Evolutionary conservation across 495 filamentous ascomycete species (phyloP).

Genomic region (Podospora conica): DNA sequence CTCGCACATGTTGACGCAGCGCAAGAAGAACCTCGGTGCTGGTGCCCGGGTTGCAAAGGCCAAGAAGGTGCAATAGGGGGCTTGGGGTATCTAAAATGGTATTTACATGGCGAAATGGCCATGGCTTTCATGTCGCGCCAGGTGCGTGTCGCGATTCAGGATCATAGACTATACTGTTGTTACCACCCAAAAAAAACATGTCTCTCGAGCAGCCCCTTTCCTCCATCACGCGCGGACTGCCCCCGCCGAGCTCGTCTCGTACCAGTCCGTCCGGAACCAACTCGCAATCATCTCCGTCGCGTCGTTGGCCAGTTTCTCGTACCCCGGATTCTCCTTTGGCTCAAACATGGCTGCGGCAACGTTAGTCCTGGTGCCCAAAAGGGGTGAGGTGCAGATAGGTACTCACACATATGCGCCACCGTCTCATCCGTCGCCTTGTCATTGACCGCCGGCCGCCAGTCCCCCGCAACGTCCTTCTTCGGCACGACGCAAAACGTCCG

Average conservation of each 20-base stretch:
- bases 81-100: background rate
- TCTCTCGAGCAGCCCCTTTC: background rate
- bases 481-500: conserved; percentile 85
- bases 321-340: conserved; percentile 72
- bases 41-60: conserved; percentile 32
- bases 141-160: background rate
- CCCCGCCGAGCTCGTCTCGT: conserved; percentile 32
- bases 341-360: conserved; percentile 63
- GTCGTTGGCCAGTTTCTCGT: conserved; percentile 57
- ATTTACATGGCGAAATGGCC: background rate
- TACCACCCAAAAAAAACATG: background rate
- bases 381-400: conserved; percentile 5
- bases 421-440: conserved; percentile 72
- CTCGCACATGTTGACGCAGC: conserved; percentile 88
- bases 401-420: conserved; percentile 64
- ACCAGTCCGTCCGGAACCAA: conserved; percentile 54
- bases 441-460: conserved; percentile 68
- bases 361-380: conserved; percentile 11
- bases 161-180: background rate
- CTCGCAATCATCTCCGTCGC: conserved; percentile 57
- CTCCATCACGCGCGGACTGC: conserved; percentile 10
- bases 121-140: background rate
- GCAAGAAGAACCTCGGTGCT: conserved; percentile 59
- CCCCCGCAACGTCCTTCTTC: conserved; percentile 39
- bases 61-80: conserved; percentile 26